Percentiles rank a stretch among this genome's conserved stretches.
These are phyloP conservation scores for Meyerozyma athensensis DNA, from an alignment of 1,139 yeast genomes.

Conservation along the genomic window DNA sequence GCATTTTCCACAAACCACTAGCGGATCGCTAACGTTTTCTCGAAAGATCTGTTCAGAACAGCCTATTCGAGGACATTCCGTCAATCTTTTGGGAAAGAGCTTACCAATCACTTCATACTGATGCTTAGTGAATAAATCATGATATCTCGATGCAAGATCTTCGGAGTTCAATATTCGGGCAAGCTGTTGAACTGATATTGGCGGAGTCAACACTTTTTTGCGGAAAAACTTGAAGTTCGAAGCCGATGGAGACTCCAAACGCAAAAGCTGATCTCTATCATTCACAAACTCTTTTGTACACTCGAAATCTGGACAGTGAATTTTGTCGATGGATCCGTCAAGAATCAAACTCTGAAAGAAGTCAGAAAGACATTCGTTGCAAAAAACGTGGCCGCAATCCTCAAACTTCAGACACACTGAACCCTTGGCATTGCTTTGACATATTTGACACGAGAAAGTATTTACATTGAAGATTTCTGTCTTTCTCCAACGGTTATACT, in stretches of 20 bases:
- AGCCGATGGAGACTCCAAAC: slow-evolving; percentile 18
- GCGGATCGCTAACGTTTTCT: slow-evolving; percentile 44
- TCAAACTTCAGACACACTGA: slow-evolving; percentile 35
- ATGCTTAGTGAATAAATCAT: slow-evolving; percentile 29
- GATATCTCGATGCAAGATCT: slow-evolving; percentile 32
- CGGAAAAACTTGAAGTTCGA: slow-evolving; percentile 24
- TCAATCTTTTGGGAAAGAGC: slow-evolving; percentile 46
- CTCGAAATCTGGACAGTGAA: slow-evolving; percentile 58
- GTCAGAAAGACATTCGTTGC: slow-evolving; percentile 44
- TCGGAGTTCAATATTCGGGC: slow-evolving; percentile 20
- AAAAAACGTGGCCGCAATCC: slow-evolving; percentile 50
- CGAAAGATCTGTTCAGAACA: slow-evolving; percentile 45
- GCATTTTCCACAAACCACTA: slow-evolving; percentile 52
- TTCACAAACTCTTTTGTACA: slow-evolving; percentile 30
- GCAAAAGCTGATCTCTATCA: slow-evolving; percentile 18
- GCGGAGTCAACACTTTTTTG: slow-evolving; percentile 31
- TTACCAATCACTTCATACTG: slow-evolving; percentile 43
- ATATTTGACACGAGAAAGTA: slow-evolving; percentile 55
- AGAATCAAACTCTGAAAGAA: slow-evolving; percentile 44
- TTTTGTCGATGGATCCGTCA: slow-evolving; percentile 48
- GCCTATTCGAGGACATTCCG: slow-evolving; percentile 46
- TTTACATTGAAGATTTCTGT: slow-evolving; percentile 26
- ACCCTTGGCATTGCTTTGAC: slow-evolving; percentile 54
- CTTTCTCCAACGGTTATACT: neutral
- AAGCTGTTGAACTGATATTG: slow-evolving; percentile 29